Base-by-base conservation (phyloP, 805 yeast species). In the Hanseniaspora mollemarum region DNA sequence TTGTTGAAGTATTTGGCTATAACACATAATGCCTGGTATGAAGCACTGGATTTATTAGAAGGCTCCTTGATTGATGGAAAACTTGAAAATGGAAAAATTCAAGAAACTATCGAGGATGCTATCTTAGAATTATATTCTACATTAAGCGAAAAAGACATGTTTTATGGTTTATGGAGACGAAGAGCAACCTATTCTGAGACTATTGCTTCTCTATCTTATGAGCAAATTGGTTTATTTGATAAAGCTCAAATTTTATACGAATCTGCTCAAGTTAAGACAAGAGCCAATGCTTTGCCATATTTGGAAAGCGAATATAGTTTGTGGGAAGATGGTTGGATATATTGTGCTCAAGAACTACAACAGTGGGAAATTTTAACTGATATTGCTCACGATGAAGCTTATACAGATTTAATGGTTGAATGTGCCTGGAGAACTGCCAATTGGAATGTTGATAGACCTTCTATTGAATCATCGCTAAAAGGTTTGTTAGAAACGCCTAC, bases 391-490 rank as follows among this genome's bases (percentile, higher is more conserved):
- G 97, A 94, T 61, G 99, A 94, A 70, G 96, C 96, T 0, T 94
- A 90, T 62, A 87, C 96, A 0, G 98, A 92, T 60, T 71, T 92
- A 56, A 68, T 94, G 24, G 71, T 92, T n/a, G 99, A 92, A 64
- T 94, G 98, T 73, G 98, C 97, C 35, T 92, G 99, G 99, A 75
- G 99, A 60, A 94, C 92, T 36, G 96, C 98, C 7, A 97, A 92
- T 61, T 92, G 98, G 98, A 82, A 81, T 54, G 81, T 94, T 8
- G 98, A 94, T 60, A 76, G 88, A 56, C 97, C 90, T 56, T 92
- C 97, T 0, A 70, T 92, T 35, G 96, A 88, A 61, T 95, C 86
- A 60, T 83, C 95, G 1, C 94, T 92, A 24, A 86, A 87, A 65
- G 84, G 94, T 39, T 95, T 92, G 4, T 87, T 92, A 95, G 98